phyloP scores from a whole-genome alignment of 2,329 filamentous ascomycete species.

The Gaeumannomyces sp. region DNA sequence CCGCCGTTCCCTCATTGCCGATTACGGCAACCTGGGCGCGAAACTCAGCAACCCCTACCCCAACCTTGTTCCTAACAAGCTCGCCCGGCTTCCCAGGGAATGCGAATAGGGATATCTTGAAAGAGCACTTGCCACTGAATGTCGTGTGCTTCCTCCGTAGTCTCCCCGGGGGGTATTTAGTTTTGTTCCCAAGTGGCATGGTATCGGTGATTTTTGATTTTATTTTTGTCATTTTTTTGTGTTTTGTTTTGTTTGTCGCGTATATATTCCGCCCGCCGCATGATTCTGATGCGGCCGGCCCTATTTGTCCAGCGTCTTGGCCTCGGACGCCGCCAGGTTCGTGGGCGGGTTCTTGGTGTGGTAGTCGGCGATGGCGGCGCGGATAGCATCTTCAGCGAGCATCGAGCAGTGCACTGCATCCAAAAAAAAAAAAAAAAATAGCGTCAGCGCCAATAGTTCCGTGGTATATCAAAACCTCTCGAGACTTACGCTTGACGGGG shows the following conservation, averaged over 20 bases:
- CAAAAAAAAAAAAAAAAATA: not conserved
- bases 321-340: conserved; percentile 45
- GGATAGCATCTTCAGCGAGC: conserved; percentile 89
- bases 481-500: conserved; percentile 71
- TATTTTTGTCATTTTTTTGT: not conserved
- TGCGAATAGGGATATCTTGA: too few relatives aligned
- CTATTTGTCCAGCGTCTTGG: conserved; percentile 4
- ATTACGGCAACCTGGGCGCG: not conserved
- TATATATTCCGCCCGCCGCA: too few relatives aligned
- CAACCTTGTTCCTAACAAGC: not conserved
- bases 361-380: conserved; percentile 85
- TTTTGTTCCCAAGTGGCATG: not conserved
- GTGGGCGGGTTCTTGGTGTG: conserved; percentile 84
- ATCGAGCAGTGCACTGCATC: conserved; percentile 77
- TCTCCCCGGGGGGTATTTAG: not conserved
- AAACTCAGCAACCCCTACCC: not conserved
- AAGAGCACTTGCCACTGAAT: too few relatives aligned
- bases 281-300: not conserved
- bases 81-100: not conserved
- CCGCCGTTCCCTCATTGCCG: too few relatives aligned
- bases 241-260: not conserved
- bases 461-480: conserved; percentile 47
- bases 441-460: conserved; percentile 37
- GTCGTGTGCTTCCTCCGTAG: too few relatives aligned
- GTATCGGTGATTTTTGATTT: not conserved